A percentile compares a stretch with the other conserved stretches of the same genome.
phyloP scores from a whole-genome alignment of 148 eudicot species.

The Linanthus parryae region DNA sequence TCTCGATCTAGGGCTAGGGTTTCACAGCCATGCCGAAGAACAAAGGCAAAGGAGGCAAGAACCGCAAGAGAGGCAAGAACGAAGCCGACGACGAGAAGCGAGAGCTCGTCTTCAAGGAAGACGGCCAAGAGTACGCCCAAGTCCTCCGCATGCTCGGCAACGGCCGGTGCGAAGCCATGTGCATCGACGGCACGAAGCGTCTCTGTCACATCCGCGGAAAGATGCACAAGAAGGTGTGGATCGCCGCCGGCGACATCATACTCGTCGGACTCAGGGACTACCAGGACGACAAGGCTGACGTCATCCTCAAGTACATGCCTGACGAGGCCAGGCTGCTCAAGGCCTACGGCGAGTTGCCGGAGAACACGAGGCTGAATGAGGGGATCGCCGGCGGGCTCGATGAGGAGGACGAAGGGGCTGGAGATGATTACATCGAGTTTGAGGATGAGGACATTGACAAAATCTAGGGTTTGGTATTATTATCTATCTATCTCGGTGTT shows the following conservation, averaged over 20 bases:
- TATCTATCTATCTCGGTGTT: no score
- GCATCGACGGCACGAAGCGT: constrained; percentile 68
- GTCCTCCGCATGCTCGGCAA: constrained; percentile 82
- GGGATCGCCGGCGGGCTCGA: constrained; percentile 12
- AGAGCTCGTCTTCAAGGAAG: constrained; percentile 85
- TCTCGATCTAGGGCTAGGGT: no score
- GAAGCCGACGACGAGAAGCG: constrained; percentile 90
- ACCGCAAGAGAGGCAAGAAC: constrained; percentile 88
- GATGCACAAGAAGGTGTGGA: constrained; percentile 98
- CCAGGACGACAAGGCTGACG: constrained; percentile 65
- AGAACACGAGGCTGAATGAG: constrained; percentile 42
- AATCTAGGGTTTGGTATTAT: no score
- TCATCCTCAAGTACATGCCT: constrained; percentile 27
- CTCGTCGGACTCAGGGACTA: constrained; percentile 85
- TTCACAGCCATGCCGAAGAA: constrained; percentile 74
- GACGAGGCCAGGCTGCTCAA: constrained; percentile 56
- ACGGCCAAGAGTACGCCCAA: constrained; percentile 86
- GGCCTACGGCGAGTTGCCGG: constrained; percentile 54
- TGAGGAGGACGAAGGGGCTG: neutral
- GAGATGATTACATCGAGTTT: neutral
- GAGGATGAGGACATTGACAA: neutral
- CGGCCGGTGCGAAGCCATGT: constrained; percentile 70
- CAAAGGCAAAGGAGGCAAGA: constrained; percentile 97
- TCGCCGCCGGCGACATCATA: constrained; percentile 81
- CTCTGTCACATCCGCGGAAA: constrained; percentile 88